A percentile compares a stretch with the other conserved stretches of the same genome.
Evolutionary conservation across 148 eudicot genomes (phyloP).

Genomic region (Arctostaphylos glauca): DNA sequence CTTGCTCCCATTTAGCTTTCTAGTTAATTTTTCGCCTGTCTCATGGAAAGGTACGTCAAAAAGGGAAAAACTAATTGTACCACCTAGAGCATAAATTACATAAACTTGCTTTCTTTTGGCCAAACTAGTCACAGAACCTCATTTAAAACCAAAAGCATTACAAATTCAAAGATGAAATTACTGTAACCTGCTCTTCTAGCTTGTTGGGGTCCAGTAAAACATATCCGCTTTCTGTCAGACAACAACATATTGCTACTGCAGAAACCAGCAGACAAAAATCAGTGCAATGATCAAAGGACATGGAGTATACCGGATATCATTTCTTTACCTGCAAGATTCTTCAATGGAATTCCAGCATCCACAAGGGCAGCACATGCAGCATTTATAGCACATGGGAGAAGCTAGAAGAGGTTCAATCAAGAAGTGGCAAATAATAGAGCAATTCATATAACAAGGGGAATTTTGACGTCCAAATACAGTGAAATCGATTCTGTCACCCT

Average conservation of each 20-base stretch:
- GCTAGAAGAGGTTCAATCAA: constrained; percentile 53
- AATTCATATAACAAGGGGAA: background rate
- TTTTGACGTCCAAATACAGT: background rate
- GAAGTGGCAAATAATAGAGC: constrained; percentile 7
- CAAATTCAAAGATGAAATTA: background rate
- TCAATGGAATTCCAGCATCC: constrained; percentile 88
- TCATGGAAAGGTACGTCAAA: too few relatives aligned
- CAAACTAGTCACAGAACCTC: background rate
- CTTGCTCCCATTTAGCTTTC: too few relatives aligned
- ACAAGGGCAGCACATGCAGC: constrained; percentile 95
- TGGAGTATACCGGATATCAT: background rate
- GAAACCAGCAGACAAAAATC: constrained; percentile 20
- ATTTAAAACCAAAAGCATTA: background rate
- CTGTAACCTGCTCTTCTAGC: constrained; percentile 77
- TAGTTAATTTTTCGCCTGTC: too few relatives aligned
- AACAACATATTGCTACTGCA: constrained; percentile 88
- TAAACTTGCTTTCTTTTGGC: background rate
- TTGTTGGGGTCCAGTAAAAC: constrained; percentile 76
- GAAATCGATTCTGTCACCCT: background rate
- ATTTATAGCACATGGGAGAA: constrained; percentile 92
- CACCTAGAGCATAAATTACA: background rate
- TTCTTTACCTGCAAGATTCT: constrained; percentile 84
- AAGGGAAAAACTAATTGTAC: background rate
- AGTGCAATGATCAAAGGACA: constrained; percentile 3
- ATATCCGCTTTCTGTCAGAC: constrained; percentile 60